Evolutionary conservation across 352 stramenopile species (phyloP).

Genomic region (Phytopythium vexans): DNA sequence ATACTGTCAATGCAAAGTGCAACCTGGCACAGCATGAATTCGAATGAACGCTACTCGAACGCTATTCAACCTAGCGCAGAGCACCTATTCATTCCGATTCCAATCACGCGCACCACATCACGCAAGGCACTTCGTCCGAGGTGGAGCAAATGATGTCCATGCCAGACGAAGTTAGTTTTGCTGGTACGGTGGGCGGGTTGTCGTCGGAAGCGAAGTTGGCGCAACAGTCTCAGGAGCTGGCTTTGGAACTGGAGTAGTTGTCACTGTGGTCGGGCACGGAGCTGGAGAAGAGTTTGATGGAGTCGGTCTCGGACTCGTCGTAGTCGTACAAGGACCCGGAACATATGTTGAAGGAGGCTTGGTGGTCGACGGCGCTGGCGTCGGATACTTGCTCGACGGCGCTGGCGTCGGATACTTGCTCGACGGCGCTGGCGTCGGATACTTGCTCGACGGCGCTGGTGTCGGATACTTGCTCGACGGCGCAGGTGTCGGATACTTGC

Average conservation of each 20-base stretch:
- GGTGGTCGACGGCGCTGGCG: slow-evolving; percentile 1
- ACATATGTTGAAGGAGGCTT: not conserved
- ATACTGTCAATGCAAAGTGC: too few species aligned
- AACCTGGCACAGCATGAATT: too few species aligned
- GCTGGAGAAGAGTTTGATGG: not conserved
- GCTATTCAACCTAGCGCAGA: too few species aligned
- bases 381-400: not conserved
- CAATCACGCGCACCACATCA: too few species aligned
- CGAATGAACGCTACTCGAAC: too few species aligned
- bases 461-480: too few species aligned
- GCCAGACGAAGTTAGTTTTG: too few species aligned
- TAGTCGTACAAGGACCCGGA: not conserved
- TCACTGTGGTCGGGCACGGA: not conserved
- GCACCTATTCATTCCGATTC: too few species aligned
- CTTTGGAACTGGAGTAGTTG: not conserved
- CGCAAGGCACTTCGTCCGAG: too few species aligned
- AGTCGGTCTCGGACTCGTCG: not conserved
- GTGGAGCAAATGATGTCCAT: too few species aligned
- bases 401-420: not conserved
- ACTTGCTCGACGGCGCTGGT: not conserved
- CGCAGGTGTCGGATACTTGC: too few species aligned
- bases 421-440: slow-evolving; percentile 5
- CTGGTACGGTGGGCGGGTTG: not conserved
- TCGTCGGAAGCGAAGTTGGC: not conserved
- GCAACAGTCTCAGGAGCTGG: not conserved